Percentiles rank a stretch among this genome's conserved stretches.
These are phyloP conservation scores for Wickerhamiella alocasiicola DNA, from an alignment of 805 yeast genomes.

Conservation along the genomic window DNA sequence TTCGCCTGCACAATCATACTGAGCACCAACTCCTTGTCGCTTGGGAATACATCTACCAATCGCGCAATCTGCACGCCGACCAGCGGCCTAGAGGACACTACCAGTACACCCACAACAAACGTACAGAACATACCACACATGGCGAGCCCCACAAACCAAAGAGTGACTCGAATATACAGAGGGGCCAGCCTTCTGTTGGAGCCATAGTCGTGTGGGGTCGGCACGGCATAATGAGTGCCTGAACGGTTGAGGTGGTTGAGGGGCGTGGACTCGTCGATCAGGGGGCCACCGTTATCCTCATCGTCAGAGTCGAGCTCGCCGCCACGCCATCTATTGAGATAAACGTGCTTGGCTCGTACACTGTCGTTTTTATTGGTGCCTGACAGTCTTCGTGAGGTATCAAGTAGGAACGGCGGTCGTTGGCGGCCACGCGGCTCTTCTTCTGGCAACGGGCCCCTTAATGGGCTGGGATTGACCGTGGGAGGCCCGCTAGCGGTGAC, in stretches of 20 bases:
- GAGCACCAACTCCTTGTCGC: slow-evolving; percentile 75
- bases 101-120: slow-evolving; percentile 66
- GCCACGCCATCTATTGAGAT: slow-evolving; percentile 26
- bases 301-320: slow-evolving; percentile 33
- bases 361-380: slow-evolving; percentile 13
- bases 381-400: background rate
- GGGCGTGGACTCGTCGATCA: slow-evolving; percentile 33
- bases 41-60: slow-evolving; percentile 61
- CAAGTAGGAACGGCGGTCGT: slow-evolving; percentile 2
- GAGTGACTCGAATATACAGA: slow-evolving; percentile 22
- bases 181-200: slow-evolving; percentile 8
- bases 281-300: slow-evolving; percentile 34
- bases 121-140: slow-evolving; percentile 36
- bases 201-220: slow-evolving; percentile 37
- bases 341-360: slow-evolving; percentile 20
- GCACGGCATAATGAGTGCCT: slow-evolving; percentile 1
- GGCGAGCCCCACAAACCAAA: slow-evolving; percentile 25
- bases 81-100: slow-evolving; percentile 79
- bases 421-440: slow-evolving; percentile 6
- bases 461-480: slow-evolving; percentile 4
- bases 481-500: background rate
- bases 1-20: slow-evolving; percentile 65
- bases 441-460: background rate
- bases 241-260: slow-evolving; percentile 13
- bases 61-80: slow-evolving; percentile 48